Conservation (phyloP, 139 green algal species). For the Chlorella sp. region DNA sequence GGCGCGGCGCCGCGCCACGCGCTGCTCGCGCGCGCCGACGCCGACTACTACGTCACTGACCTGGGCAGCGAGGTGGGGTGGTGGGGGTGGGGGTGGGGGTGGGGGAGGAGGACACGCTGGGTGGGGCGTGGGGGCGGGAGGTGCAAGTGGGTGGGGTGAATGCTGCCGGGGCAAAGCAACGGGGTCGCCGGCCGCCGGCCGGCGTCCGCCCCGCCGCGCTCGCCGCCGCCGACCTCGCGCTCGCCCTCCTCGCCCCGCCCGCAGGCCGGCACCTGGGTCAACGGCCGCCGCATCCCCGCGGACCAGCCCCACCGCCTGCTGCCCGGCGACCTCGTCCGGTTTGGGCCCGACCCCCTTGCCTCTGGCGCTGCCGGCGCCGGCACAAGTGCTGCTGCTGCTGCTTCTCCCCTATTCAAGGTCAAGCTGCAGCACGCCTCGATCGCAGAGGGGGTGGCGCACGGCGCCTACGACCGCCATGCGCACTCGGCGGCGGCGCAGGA, state of each 20-base stretch:
- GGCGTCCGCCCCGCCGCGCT: neutral
- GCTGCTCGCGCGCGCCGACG: too few relatives aligned
- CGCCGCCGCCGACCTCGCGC: neutral
- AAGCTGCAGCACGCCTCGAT: constrained; percentile 66
- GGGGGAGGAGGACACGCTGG: too few relatives aligned
- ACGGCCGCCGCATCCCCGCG: constrained; percentile 46
- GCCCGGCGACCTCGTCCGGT: constrained; percentile 63
- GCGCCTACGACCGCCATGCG: too few relatives aligned
- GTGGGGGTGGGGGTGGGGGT: too few relatives aligned
- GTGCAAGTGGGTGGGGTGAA: too few relatives aligned
- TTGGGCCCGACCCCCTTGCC: constrained; percentile 43
- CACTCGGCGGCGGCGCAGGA: too few relatives aligned
- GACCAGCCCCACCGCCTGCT: constrained; percentile 36
- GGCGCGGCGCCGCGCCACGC: neutral
- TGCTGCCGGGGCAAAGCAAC: too few relatives aligned
- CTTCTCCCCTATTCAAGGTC: constrained; percentile 48
- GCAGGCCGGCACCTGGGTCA: constrained; percentile 70
- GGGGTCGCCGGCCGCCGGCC: too few relatives aligned
- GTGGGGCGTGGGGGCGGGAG: too few relatives aligned
- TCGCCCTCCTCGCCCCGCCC: too few relatives aligned
- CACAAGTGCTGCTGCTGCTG: neutral
- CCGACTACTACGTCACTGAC: constrained; percentile 54
- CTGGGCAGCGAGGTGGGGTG: too few relatives aligned
- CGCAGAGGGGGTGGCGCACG: neutral
- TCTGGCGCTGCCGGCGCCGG: neutral